Percentiles rank a stretch among this genome's conserved stretches.
Evolutionary conservation across 768 basidiomycete genomes (phyloP).

Genomic region (Xerocomellus chrysenteron): DNA sequence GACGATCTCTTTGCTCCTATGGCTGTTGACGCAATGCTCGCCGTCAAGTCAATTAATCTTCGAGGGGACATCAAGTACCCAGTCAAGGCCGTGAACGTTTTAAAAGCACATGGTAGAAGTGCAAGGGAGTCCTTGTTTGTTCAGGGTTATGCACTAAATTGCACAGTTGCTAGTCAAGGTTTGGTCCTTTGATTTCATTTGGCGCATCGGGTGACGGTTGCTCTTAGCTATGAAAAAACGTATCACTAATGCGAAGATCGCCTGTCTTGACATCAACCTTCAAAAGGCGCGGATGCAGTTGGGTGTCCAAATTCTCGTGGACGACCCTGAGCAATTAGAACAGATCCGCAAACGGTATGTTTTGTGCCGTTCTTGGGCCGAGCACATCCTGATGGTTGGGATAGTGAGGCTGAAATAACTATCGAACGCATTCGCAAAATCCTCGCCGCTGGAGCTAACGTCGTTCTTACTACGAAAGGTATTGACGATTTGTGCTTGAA

Average conservation of each 20-base stretch:
- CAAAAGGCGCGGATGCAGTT: constrained; percentile 97
- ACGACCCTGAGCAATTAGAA: constrained; percentile 94
- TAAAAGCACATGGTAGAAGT: constrained; percentile 96
- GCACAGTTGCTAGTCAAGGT: constrained; percentile 99
- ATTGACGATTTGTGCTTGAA: constrained; percentile 98
- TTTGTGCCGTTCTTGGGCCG: not conserved
- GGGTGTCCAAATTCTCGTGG: constrained; percentile 95
- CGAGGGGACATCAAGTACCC: constrained; percentile 98
- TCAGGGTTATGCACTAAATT: constrained; percentile 96
- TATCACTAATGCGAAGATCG: constrained; percentile 91
- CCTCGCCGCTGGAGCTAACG: constrained; percentile 92
- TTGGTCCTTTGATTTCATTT: constrained; percentile 18
- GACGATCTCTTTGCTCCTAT: constrained; percentile 98
- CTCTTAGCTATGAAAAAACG: constrained; percentile 93
- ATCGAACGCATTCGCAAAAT: constrained; percentile 96
- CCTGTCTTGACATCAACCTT: constrained; percentile 97
- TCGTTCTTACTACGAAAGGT: constrained; percentile 95
- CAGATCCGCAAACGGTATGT: constrained; percentile 89
- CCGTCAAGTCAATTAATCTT: constrained; percentile 91
- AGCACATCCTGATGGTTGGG: constrained; percentile 9
- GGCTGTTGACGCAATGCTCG: constrained; percentile 98
- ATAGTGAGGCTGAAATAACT: constrained; percentile 92
- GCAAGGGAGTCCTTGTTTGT: constrained; percentile 94
- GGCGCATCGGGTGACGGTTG: constrained; percentile 1
- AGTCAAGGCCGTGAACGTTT: constrained; percentile 96